These are phyloP conservation scores for Ustilago nuda DNA, from an alignment of 1,284 basidiomycete genomes.

Conservation along the genomic window DNA sequence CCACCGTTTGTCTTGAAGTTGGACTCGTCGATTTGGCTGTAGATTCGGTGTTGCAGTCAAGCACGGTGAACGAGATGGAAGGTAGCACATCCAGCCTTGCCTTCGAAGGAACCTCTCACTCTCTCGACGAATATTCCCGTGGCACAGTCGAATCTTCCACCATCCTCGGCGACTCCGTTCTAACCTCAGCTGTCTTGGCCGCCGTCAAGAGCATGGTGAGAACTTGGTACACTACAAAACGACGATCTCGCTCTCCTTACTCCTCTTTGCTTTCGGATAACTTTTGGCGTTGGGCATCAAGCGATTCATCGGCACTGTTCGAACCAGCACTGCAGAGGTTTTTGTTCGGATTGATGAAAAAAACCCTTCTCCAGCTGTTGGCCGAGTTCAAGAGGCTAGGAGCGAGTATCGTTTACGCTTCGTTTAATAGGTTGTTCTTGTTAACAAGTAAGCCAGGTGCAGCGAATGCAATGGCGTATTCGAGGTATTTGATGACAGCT, in stretches of 20 bases:
- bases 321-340: slow-evolving; percentile 95
- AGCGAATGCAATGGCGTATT: slow-evolving; percentile 93
- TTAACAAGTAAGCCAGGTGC: slow-evolving; percentile 93
- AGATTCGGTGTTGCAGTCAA: slow-evolving; percentile 92
- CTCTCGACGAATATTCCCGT: slow-evolving; percentile 87
- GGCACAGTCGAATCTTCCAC: slow-evolving; percentile 76
- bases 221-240: slow-evolving; percentile 86
- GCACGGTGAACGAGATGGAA: slow-evolving; percentile 95
- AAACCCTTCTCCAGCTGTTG: slow-evolving; percentile 95
- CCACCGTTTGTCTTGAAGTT: slow-evolving; percentile 92
- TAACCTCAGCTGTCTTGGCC: slow-evolving; percentile 89
- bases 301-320: slow-evolving; percentile 83
- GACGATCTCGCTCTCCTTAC: slow-evolving; percentile 76
- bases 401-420: slow-evolving; percentile 89
- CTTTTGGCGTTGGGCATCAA: slow-evolving; percentile 98
- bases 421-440: slow-evolving; percentile 89
- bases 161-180: slow-evolving; percentile 84
- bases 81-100: slow-evolving; percentile 81
- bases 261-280: slow-evolving; percentile 77
- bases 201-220: slow-evolving; percentile 90
- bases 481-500: slow-evolving; percentile 89
- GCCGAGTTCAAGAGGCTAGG: slow-evolving; percentile 97
- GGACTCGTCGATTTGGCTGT: slow-evolving; percentile 91
- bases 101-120: slow-evolving; percentile 83
- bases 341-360: slow-evolving; percentile 94